Conservation (phyloP, 306 rosid genomes). For the Quercus parvula region DNA sequence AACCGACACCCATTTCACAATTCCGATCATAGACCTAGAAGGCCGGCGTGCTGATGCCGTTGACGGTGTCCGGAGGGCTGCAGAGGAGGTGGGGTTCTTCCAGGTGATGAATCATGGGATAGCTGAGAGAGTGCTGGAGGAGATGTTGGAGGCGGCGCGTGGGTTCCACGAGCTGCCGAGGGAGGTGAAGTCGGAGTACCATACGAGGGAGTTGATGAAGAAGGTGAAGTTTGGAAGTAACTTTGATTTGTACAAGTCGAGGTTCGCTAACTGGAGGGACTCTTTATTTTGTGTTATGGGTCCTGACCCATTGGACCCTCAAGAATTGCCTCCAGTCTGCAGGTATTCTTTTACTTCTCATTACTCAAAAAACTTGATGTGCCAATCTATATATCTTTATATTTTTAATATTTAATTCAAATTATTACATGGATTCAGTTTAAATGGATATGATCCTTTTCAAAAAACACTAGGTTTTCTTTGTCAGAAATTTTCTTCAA, state of each 20-base stretch:
- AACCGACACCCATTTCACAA: slow-evolving; percentile 4
- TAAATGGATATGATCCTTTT: too few relatives aligned
- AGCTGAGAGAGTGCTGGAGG: slow-evolving; percentile 19
- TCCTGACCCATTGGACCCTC: slow-evolving; percentile 23
- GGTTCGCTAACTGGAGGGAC: slow-evolving; percentile 51
- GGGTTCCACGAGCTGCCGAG: slow-evolving; percentile 42
- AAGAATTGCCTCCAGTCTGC: slow-evolving; percentile 33
- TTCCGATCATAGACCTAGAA: slow-evolving; percentile 34
- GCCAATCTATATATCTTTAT: too few relatives aligned
- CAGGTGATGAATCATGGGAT: slow-evolving; percentile 51
- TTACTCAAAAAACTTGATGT: too few relatives aligned
- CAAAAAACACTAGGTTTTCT: too few relatives aligned
- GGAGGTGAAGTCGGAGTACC: slow-evolving; percentile 36
- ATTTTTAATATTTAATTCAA: too few relatives aligned
- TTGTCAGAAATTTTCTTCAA: too few relatives aligned
- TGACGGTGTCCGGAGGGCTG: slow-evolving; percentile 23
- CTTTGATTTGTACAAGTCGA: slow-evolving; percentile 41
- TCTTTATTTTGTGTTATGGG: slow-evolving; percentile 41
- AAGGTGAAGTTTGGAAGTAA: slow-evolving; percentile 44
- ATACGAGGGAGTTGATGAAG: slow-evolving; percentile 26
- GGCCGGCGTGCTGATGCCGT: slow-evolving; percentile 5
- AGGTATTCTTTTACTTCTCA: slow-evolving; percentile 18
- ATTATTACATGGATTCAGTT: too few relatives aligned
- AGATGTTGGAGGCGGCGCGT: slow-evolving; percentile 33
- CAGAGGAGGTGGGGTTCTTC: slow-evolving; percentile 41